Evolutionary conservation across 2,329 filamentous ascomycete species (phyloP), one percentile per base, ranked within the genome.

Genomic region (Penicillium griseofulvum): DNA sequence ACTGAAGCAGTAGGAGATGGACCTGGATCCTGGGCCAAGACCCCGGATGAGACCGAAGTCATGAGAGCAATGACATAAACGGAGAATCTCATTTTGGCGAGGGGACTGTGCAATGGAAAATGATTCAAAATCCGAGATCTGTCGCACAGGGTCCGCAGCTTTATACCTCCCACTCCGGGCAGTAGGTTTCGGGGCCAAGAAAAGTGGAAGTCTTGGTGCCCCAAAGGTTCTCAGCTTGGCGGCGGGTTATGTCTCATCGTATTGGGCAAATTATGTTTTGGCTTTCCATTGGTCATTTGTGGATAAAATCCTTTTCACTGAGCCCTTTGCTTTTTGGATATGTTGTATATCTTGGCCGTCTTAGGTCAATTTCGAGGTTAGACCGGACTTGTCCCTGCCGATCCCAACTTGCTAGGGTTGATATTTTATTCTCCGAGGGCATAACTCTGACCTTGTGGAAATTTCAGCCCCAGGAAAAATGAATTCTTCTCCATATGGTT

Each of bases 1-100:
- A 62, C 33, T 7, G 65, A 71, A 16, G 61, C 68, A 6, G 68
- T 71, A n/a, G 69, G 69, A 19, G 65, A 69, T 26, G 67, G 67
- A 16, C 65, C 66, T 0, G 65, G 65, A n/a, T 65, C 59, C 29
- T 66, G 49, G 11, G 50, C 52, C 12, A 59, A 48, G n/a, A 59
- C 38, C 22, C 55, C 51, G 9, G 55, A 49, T 17, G 63, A 57
- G 16, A 62, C 57, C 44, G 67, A 49, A 26, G 60, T 62, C 8
- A 60, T 33, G n/a, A 68, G 33, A 17, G 56, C 53, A 22, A 61
- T 52, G 41, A 62, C 19, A 8, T 31, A 28, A 34, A 33, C 41
- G 14, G 46, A 63, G 42, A 56, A 47, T 51, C 47, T 64, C 65
- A 67, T 67, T 34, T 28, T 51, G 49, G 31, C 31, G 11, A 17